Conservation (phyloP, 2,329 filamentous ascomycete species). For the Neopestalotiopsis rosae region DNA sequence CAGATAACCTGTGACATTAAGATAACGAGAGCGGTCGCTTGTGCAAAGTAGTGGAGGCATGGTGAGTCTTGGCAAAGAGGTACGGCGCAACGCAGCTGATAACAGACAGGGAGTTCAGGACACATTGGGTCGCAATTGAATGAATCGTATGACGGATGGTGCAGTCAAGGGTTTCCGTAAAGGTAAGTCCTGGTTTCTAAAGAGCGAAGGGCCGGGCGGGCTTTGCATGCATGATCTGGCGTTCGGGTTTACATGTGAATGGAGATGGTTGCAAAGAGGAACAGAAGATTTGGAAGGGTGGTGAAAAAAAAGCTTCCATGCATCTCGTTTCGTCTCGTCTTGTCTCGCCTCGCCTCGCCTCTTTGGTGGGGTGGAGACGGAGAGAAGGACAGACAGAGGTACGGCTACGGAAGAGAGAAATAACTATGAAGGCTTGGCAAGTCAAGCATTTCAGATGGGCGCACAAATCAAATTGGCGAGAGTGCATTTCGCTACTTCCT, state of each 20-base stretch:
- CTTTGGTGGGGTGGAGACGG: not conserved
- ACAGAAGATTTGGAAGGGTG: not conserved
- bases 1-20: not conserved
- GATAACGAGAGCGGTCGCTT: conserved; percentile 1
- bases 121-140: not conserved
- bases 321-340: conserved; percentile 5
- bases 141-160: not conserved
- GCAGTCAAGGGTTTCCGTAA: not conserved
- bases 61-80: not conserved
- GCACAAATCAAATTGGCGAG: too few relatives aligned
- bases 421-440: too few relatives aligned
- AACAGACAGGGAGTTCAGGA: not conserved
- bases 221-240: conserved; percentile 9
- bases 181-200: not conserved
- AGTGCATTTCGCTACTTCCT: too few relatives aligned
- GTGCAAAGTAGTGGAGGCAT: not conserved
- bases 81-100: not conserved
- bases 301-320: conserved; percentile 9
- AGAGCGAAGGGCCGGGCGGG: conserved; percentile 20
- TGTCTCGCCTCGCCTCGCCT: not conserved
- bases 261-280: not conserved
- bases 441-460: too few relatives aligned
- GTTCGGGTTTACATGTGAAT: conserved; percentile 7
- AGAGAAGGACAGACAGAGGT: not conserved
- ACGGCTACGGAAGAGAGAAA: too few relatives aligned